A percentile compares a stretch with the other conserved stretches of the same genome.
These are phyloP conservation scores for Microthyrium microscopicum DNA, from an alignment of 2,329 filamentous ascomycete genomes.

Conservation along the genomic window DNA sequence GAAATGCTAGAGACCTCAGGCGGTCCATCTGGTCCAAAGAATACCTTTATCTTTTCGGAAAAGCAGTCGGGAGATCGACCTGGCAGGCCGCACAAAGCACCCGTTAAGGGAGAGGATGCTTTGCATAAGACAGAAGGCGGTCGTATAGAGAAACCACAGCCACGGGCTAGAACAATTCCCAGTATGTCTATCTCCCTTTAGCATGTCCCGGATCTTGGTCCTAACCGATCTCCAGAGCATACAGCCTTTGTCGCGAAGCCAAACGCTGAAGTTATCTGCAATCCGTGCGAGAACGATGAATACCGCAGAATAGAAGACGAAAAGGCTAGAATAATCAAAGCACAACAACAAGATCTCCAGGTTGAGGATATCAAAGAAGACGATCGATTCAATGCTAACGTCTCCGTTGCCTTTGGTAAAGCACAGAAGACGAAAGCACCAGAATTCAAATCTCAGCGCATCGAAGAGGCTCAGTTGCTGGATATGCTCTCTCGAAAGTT, in stretches of 20 bases:
- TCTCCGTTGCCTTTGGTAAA: background rate
- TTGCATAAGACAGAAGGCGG: too few species aligned
- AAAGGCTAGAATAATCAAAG: too few species aligned
- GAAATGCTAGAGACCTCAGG: conserved; percentile 41
- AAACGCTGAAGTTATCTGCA: conserved; percentile 58
- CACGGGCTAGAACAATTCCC: conserved; percentile 3
- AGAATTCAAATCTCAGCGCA: conserved; percentile 76
- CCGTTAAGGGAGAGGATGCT: too few species aligned
- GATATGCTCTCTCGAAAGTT: conserved; percentile 75
- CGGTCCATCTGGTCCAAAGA: conserved; percentile 40
- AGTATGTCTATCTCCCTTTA: conserved; percentile 1
- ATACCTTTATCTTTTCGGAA: conserved; percentile 86
- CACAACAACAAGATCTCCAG: background rate
- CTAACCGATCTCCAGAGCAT: too few species aligned
- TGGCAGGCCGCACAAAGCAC: too few species aligned
- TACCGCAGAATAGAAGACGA: conserved; percentile 36
- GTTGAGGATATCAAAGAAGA: background rate
- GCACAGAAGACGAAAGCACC: conserved; percentile 28
- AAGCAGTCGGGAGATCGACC: too few species aligned
- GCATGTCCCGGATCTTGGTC: conserved; percentile 4
- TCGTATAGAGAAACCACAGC: too few species aligned
- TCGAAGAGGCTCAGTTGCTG: conserved; percentile 73
- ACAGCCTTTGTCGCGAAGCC: conserved; percentile 60
- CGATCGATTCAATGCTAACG: too few species aligned
- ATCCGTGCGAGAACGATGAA: conserved; percentile 55